These are phyloP conservation scores for Cyclotella atomus DNA, from an alignment of 108 stramenopile species.

Conservation along the genomic window DNA sequence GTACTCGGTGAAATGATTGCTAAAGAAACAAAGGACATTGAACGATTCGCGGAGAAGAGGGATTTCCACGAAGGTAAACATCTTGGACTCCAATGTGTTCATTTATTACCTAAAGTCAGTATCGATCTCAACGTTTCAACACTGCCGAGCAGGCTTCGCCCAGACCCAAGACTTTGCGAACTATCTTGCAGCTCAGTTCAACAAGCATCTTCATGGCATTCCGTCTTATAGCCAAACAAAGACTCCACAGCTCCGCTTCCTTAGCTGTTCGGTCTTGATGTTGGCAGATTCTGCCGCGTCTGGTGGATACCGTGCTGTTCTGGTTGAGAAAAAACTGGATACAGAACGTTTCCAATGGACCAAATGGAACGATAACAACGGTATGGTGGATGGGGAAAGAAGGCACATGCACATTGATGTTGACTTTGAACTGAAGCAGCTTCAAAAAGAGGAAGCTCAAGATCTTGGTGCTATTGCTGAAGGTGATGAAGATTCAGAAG, in stretches of 20 bases:
- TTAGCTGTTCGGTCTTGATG: slow-evolving; percentile 59
- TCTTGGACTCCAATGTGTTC: not conserved
- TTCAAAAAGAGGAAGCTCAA: slow-evolving; percentile 5
- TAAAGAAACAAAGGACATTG: slow-evolving; percentile 53
- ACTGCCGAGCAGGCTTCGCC: slow-evolving; percentile 24
- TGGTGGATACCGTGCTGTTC: slow-evolving; percentile 40
- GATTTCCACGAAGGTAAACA: slow-evolving; percentile 36
- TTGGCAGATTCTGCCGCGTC: slow-evolving; percentile 47
- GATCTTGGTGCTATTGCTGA: slow-evolving; percentile 29
- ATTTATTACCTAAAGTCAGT: not conserved
- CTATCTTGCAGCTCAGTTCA: slow-evolving; percentile 55
- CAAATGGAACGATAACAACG: slow-evolving; percentile 68
- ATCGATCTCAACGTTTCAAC: no score
- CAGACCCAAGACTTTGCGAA: slow-evolving; percentile 57
- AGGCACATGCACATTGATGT: slow-evolving; percentile 44
- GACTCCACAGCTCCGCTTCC: slow-evolving; percentile 49
- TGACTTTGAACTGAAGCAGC: slow-evolving; percentile 37
- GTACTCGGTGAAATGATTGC: slow-evolving; percentile 54
- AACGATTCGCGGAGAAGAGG: slow-evolving; percentile 43
- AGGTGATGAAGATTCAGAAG: slow-evolving; percentile 54
- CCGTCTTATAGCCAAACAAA: slow-evolving; percentile 31
- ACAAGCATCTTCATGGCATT: slow-evolving; percentile 34
- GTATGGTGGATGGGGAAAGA: slow-evolving; percentile 31
- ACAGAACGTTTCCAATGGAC: slow-evolving; percentile 52
- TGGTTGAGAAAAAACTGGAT: slow-evolving; percentile 67